Evolutionary conservation across 768 basidiomycete species (phyloP), one percentile per base, ranked within the genome.

Genomic region (Pseudohyphozyma bogoriensis): DNA sequence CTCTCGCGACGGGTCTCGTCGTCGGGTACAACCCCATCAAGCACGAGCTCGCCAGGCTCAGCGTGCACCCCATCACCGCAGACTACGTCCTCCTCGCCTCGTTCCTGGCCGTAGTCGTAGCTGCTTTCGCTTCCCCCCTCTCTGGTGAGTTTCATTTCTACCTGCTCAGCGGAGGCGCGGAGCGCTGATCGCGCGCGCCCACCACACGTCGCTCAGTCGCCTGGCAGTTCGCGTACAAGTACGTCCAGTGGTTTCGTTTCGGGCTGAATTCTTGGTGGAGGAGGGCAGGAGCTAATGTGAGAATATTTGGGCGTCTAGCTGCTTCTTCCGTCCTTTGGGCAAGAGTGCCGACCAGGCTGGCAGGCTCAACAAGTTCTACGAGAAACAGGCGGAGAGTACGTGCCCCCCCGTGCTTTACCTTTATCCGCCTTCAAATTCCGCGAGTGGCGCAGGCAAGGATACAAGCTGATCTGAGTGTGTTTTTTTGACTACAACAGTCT

Each of bases 401-500:
- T 20, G n/a, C n/a, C n/a, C n/a, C n/a, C 28, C 24, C n/a, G 13
- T 13, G 15, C 28, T 29, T 28, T 28, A 18, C 28, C 28, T 49
- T 29, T 6, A 18, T 13, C 15, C 47, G 29, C 22, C 49, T 20
- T 29, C 22, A 16, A 28, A 29, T 26, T 26, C 29, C 45, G 46
- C n/a, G n/a, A n/a, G n/a, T n/a, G n/a, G n/a, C n/a, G n/a, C n/a
- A n/a, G n/a, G n/a, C n/a, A n/a, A n/a, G n/a, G n/a, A n/a, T n/a
- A n/a, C n/a, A n/a, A n/a, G n/a, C 37, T 39, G 37, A 39, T 37
- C 39, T 13, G 32, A 20, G 26, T 36, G 20, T 18, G 12, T 50
- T 26, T 20, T 26, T 28, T 20, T 1, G 18, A 28, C 16, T 7
- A 4, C 28, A 4, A 16, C 36, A 65, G 56, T 86, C 29, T 87